phyloP scores from a whole-genome alignment of 805 yeast species.

The Ogataea glucozyma region DNA sequence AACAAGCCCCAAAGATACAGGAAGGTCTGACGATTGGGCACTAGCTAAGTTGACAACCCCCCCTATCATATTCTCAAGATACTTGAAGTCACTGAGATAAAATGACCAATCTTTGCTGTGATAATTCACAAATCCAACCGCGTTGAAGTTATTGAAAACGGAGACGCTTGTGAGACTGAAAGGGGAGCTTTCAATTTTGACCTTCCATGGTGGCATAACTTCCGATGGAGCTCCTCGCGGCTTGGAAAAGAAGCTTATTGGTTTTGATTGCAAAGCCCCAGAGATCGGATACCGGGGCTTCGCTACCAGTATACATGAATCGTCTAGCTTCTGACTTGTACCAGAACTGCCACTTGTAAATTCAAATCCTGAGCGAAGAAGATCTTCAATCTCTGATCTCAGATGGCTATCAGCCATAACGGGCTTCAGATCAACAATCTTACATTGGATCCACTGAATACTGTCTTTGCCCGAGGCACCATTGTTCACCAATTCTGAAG shows the following conservation, averaged over 20 bases:
- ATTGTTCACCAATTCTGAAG: slow-evolving; percentile 17
- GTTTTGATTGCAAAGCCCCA: slow-evolving; percentile 2
- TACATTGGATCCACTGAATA: slow-evolving; percentile 26
- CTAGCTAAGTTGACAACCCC: slow-evolving; percentile 32
- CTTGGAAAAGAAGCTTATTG: neutral
- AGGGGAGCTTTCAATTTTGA: slow-evolving; percentile 26
- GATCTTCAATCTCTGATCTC: slow-evolving; percentile 4
- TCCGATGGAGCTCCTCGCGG: slow-evolving; percentile 6
- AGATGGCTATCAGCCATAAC: neutral
- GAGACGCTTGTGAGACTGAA: slow-evolving; percentile 27
- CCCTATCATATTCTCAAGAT: slow-evolving; percentile 48
- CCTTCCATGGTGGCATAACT: neutral
- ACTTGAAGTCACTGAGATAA: slow-evolving; percentile 40
- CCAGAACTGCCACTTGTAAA: slow-evolving; percentile 32
- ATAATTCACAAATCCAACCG: slow-evolving; percentile 30
- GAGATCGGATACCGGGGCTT: slow-evolving; percentile 15
- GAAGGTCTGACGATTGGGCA: neutral
- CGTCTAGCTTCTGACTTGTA: slow-evolving; percentile 28
- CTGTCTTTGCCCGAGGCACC: slow-evolving; percentile 11
- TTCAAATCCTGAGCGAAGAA: slow-evolving; percentile 24
- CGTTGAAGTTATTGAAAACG: slow-evolving; percentile 22
- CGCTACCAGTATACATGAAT: slow-evolving; percentile 18
- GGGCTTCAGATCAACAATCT: slow-evolving; percentile 10
- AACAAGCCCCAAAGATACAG: slow-evolving; percentile 37
- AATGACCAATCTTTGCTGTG: slow-evolving; percentile 19